A percentile compares a stretch with the other conserved stretches of the same genome.
Conservation (phyloP, 192 early-diverging fungal species). For the Backusella sp. region DNA sequence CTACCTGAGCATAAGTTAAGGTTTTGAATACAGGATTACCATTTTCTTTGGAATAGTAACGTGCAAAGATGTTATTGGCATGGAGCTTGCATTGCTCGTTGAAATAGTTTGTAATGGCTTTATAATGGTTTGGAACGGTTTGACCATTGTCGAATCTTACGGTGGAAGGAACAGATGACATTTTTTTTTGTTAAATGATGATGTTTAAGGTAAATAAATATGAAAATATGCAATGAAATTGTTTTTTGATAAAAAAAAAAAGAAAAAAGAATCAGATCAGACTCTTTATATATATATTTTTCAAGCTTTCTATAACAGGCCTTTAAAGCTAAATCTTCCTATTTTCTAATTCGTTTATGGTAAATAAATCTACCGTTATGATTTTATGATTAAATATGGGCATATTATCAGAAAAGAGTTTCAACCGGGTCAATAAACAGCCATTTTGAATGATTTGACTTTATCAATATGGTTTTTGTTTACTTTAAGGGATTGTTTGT, state of each 20-base stretch:
- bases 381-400: background rate
- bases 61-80: background rate
- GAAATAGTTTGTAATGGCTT: background rate
- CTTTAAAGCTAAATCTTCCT: background rate
- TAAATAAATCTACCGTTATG: background rate
- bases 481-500: background rate
- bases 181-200: background rate
- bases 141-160: background rate
- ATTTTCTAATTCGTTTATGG: background rate
- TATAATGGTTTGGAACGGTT: background rate
- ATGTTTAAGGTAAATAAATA: background rate
- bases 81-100: background rate
- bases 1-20: constrained; percentile 15
- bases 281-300: background rate
- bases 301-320: background rate
- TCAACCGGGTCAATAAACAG: background rate
- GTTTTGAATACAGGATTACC: background rate
- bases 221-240: background rate
- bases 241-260: background rate
- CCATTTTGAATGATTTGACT: background rate
- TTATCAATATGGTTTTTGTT: background rate
- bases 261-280: background rate
- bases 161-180: background rate
- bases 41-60: background rate
- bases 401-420: background rate